These are phyloP conservation scores for Shiraia bambusicola DNA, from an alignment of 2,329 filamentous ascomycete species.

Conservation along the genomic window DNA sequence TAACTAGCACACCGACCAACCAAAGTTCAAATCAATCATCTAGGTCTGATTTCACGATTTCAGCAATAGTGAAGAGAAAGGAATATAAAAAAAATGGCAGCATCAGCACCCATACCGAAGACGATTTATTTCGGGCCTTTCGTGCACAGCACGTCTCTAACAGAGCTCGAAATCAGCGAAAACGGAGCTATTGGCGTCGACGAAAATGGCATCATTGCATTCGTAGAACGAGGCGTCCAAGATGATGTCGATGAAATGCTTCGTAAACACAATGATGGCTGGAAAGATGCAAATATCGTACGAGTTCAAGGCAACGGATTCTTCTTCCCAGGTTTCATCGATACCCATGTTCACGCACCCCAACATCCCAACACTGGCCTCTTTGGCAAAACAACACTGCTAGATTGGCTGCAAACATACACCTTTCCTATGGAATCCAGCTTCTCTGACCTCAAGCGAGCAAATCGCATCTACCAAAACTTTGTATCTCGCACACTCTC, in stretches of 20 bases:
- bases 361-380: slow-evolving; percentile 95
- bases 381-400: slow-evolving; percentile 87
- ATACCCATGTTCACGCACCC: slow-evolving; percentile 92
- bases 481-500: slow-evolving; percentile 78
- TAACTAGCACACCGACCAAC: too few relatives aligned
- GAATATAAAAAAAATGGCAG: slow-evolving; percentile 32
- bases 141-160: slow-evolving; percentile 56
- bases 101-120: slow-evolving; percentile 28
- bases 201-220: slow-evolving; percentile 55
- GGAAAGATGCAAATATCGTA: slow-evolving; percentile 46
- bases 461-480: slow-evolving; percentile 71
- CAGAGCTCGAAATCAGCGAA: slow-evolving; percentile 52
- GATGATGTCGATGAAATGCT: slow-evolving; percentile 18
- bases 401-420: slow-evolving; percentile 92
- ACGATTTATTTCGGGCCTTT: slow-evolving; percentile 63
- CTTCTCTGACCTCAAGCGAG: slow-evolving; percentile 63
- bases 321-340: slow-evolving; percentile 84
- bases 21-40: too few relatives aligned
- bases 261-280: slow-evolving; percentile 30
- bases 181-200: slow-evolving; percentile 54
- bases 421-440: slow-evolving; percentile 91
- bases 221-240: slow-evolving; percentile 43
- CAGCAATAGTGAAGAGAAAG: slow-evolving; percentile 1
- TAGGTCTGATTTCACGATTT: too few relatives aligned
- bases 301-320: slow-evolving; percentile 59